Conservation (phyloP, 495 filamentous ascomycete species). For the Aspergillus funiculosus region DNA sequence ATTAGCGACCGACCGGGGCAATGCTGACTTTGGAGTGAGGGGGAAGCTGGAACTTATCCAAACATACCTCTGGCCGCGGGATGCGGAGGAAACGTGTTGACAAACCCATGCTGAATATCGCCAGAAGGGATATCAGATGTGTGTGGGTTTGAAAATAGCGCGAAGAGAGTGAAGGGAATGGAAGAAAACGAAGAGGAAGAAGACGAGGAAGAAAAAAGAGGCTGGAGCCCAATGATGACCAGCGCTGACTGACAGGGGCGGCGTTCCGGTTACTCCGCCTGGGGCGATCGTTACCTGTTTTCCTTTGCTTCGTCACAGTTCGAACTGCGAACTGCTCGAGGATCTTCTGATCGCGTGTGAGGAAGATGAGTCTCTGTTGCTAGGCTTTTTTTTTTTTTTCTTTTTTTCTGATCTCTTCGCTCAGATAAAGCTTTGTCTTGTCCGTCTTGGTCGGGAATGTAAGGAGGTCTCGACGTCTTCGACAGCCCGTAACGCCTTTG, state of each 20-base stretch:
- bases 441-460: too few species aligned
- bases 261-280: slow-evolving; percentile 20
- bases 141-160: neutral
- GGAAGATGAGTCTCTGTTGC: neutral
- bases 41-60: slow-evolving; percentile 1
- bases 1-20: slow-evolving; percentile 11
- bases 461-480: too few species aligned
- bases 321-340: neutral
- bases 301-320: slow-evolving; percentile 7
- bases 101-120: slow-evolving; percentile 39
- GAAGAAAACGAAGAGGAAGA: slow-evolving; percentile 13
- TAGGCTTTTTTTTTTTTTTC: neutral
- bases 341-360: neutral
- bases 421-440: too few species aligned
- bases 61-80: slow-evolving; percentile 53
- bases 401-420: neutral
- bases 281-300: slow-evolving; percentile 7
- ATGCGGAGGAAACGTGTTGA: slow-evolving; percentile 48
- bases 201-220: slow-evolving; percentile 18
- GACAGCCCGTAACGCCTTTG: too few species aligned
- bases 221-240: slow-evolving; percentile 16
- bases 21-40: slow-evolving; percentile 2
- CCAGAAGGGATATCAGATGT: slow-evolving; percentile 11
- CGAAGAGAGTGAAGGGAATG: slow-evolving; percentile 4
- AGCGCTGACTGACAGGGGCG: slow-evolving; percentile 17